These are phyloP conservation scores for Penicillium sp. DNA, from an alignment of 2,329 filamentous ascomycete species.

Conservation along the genomic window DNA sequence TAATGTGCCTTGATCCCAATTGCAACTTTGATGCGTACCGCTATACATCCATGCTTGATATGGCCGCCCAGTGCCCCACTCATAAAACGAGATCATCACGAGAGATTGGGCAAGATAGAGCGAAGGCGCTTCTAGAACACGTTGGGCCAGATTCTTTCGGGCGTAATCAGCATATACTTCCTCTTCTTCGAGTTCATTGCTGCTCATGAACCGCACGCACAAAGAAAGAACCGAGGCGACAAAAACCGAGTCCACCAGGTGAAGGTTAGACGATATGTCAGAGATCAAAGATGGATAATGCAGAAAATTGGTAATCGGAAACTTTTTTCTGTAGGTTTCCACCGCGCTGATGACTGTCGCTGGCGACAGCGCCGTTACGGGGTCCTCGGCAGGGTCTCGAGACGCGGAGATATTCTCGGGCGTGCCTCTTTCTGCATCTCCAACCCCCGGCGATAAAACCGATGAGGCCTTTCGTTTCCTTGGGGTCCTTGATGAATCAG, in stretches of 20 bases:
- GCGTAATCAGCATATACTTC: conserved; percentile 37
- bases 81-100: conserved; percentile 39
- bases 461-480: conserved; percentile 19
- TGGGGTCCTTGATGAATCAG: conserved; percentile 5
- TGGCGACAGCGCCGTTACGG: conserved; percentile 25
- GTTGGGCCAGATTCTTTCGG: conserved; percentile 31
- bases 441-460: background rate
- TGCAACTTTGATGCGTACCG: conserved; percentile 22
- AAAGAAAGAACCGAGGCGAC: conserved; percentile 36
- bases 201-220: conserved; percentile 35
- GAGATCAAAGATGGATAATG: conserved; percentile 39
- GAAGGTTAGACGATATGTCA: conserved; percentile 31
- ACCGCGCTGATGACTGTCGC: conserved; percentile 35
- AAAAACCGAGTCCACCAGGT: conserved; percentile 36
- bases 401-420: conserved; percentile 7
- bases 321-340: conserved; percentile 39
- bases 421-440: background rate
- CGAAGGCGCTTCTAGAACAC: conserved; percentile 36
- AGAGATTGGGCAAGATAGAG: conserved; percentile 38
- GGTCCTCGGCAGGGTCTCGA: conserved; percentile 12
- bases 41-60: conserved; percentile 44
- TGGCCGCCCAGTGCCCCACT: conserved; percentile 38
- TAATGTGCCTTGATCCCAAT: background rate
- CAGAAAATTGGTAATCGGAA: conserved; percentile 39
- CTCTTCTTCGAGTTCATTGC: conserved; percentile 25